Evolutionary conservation across 2,329 filamentous ascomycete species (phyloP), one percentile per base, ranked within the genome.

Genomic region (Bipolaris victoriae): DNA sequence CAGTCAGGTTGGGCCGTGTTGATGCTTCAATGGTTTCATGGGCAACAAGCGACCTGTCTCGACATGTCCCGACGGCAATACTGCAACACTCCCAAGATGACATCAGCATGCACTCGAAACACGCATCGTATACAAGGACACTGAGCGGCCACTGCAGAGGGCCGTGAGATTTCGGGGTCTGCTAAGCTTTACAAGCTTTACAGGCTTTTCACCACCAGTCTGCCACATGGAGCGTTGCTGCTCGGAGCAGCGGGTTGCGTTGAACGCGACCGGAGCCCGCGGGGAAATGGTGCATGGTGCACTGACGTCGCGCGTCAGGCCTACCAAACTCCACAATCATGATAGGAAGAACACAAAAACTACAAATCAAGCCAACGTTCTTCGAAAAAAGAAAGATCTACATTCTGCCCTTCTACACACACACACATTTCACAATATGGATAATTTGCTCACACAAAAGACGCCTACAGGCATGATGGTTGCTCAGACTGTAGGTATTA

Each of bases 401-500:
- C 35, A 33, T 15, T 26, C 29, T 7, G 16, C 22, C 10, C 18
- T 22, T 9, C 6, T 35, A 33, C 31, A 24, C 11, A 29, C 31
- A 52, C 11, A 29, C 31, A 16, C 16, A 52, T 41, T n/a, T 15
- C 7, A 15, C 18, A 20, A 49, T 11, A 73, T 72, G 70, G 62
- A 67, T 15, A 62, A 58, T 20, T 45, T 68, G 1, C 58, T 68
- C 41, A 67, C 57, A 47, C 67, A 75, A 47, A 60, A 62, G 43
- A 66, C 70, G 5, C 67, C 67, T 1, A 56, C 62, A 16, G 64
- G 68, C 29, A 74, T 85, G 47, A 78, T 82, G 57, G 65, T 80
- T 50, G 77, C 81, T 22, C 83, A 85, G 68, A 78, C 79, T 9
- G 66, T 83, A 5, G 81, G 82, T 54, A 77, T 87, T 60, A 82